Evolutionary conservation across 768 basidiomycete genomes (phyloP), one percentile per base, ranked within the genome.

Genomic region (Mycena belliarum): DNA sequence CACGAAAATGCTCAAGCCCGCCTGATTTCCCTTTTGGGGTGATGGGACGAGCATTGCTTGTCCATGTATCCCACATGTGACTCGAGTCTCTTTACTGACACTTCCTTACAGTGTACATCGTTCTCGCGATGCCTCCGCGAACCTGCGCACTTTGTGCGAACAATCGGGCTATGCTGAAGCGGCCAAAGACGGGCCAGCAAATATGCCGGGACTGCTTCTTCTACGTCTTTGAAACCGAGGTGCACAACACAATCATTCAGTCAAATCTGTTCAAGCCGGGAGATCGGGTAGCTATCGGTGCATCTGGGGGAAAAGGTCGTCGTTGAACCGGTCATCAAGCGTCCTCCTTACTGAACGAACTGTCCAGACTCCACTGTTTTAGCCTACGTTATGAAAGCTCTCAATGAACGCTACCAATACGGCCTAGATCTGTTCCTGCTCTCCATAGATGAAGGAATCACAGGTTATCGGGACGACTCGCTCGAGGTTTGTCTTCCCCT

Each of bases 361-460:
- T 54, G 38, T 12, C 38, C 66, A 98, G 97, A 99, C 72, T 98
- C 96, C 9, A 99, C 97, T 12, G 97, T 99, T 16, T 81, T 99
- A 40, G 97, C 97, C 14, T 87, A 98, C 81, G 89, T 98, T 55
- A 94, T 98, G 92, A 96, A 95, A 69, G 83, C 88, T 5, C 76
- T 99, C 51, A 98, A 98, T 71, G 90, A 95, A 65, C 86, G 96
- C 46, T 97, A 98, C 72, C 73, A 89, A 55, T 99, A 99, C 65
- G 93, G 92, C 33, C 79, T 99, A 57, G 87, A 95, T 47, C 77
- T 99, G 23, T 95, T 91, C 70, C 75, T 99, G 21, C 82, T 99
- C 46, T 98, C 95, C 0, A 98, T 99, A 70, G 97, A 99, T 70
- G 97, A 99, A 72, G 97, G 97, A 0, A 99, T 98, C 63, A 95